phyloP scores from a whole-genome alignment of 768 basidiomycete species.

The Kondoa subrosea region DNA sequence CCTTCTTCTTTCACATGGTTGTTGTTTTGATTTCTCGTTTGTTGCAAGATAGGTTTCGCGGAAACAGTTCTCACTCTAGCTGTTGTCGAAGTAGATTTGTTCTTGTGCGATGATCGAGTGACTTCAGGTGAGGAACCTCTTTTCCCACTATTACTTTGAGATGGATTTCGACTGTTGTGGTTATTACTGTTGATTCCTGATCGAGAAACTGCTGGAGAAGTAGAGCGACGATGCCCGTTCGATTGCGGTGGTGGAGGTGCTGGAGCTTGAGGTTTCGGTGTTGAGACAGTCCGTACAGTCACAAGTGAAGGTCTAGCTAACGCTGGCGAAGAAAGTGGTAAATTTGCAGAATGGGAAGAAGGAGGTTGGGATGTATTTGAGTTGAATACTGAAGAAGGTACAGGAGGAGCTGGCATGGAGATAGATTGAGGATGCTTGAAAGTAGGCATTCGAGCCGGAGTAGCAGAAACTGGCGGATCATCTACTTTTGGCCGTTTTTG shows the following conservation, averaged over 20 bases:
- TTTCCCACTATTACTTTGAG: background rate
- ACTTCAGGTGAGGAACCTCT: slow-evolving; percentile 2
- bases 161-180: background rate
- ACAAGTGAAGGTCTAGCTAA: background rate
- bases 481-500: background rate
- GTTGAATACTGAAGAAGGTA: background rate
- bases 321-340: background rate
- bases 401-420: background rate
- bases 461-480: background rate
- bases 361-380: background rate
- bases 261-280: background rate
- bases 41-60: background rate
- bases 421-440: background rate
- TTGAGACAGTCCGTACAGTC: slow-evolving; percentile 2
- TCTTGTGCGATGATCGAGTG: background rate
- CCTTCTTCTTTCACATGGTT: background rate
- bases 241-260: background rate
- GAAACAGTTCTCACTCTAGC: background rate
- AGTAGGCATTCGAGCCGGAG: background rate
- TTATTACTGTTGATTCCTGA: no score
- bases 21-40: background rate
- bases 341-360: background rate
- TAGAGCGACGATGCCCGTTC: background rate
- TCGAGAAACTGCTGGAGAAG: background rate
- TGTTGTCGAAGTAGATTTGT: background rate